Evolutionary conservation across 78 protist genomes (phyloP).

Genomic region (Dictyostelium citrinum): DNA sequence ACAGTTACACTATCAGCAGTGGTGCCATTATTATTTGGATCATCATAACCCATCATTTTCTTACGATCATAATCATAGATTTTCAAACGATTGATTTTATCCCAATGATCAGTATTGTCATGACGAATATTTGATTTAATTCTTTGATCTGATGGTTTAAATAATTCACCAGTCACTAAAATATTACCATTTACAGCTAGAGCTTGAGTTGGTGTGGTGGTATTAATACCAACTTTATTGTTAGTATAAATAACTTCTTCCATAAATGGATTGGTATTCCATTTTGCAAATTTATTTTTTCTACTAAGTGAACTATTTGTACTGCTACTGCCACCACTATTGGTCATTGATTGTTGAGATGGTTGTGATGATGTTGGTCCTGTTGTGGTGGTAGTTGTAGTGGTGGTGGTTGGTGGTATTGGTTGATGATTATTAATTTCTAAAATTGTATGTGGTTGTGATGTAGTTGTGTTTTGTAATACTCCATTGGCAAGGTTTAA

Average conservation of each 20-base stretch:
- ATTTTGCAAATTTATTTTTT: slow-evolving; percentile 2
- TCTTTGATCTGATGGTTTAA: slow-evolving; percentile 79
- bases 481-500: neutral
- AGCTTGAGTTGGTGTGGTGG: slow-evolving; percentile 64
- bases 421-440: neutral
- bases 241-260: slow-evolving; percentile 46
- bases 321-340: neutral
- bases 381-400: neutral
- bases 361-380: neutral
- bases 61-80: slow-evolving; percentile 68
- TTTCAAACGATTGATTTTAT: slow-evolving; percentile 26
- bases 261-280: slow-evolving; percentile 42
- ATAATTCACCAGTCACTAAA: slow-evolving; percentile 66
- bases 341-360: neutral
- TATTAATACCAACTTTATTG: slow-evolving; percentile 76
- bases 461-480: neutral
- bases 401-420: neutral
- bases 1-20: neutral
- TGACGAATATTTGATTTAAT: slow-evolving; percentile 60
- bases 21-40: neutral
- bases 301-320: neutral
- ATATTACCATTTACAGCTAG: slow-evolving; percentile 77
- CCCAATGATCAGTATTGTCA: slow-evolving; percentile 52
- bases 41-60: slow-evolving; percentile 52
- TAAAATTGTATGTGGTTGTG: neutral